Percentiles rank a stretch among this genome's conserved stretches.
These are phyloP conservation scores for Epichloe elymi DNA, from an alignment of 2,329 filamentous ascomycete species.

Conservation along the genomic window DNA sequence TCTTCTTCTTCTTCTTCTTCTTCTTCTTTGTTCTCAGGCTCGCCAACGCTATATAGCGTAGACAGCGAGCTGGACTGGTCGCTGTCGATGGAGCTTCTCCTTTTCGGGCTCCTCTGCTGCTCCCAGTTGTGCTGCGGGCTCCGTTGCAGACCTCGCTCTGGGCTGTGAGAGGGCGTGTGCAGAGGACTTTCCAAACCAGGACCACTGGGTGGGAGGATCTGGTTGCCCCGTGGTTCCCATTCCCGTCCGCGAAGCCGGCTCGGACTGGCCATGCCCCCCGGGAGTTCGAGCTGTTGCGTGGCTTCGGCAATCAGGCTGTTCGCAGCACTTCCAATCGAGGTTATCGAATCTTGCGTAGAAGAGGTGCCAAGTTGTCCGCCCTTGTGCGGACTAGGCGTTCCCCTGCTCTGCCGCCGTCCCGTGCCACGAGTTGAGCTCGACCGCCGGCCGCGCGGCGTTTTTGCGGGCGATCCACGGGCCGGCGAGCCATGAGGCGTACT, in stretches of 20 bases:
- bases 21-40: slow-evolving; percentile 27
- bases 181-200: slow-evolving; percentile 6
- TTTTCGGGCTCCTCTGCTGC: slow-evolving; percentile 6
- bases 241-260: slow-evolving; percentile 22
- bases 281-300: slow-evolving; percentile 21
- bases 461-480: slow-evolving; percentile 13
- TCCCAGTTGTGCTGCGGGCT: slow-evolving; percentile 9
- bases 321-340: slow-evolving; percentile 21
- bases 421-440: slow-evolving; percentile 5
- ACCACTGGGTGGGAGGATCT: slow-evolving; percentile 5
- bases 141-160: slow-evolving; percentile 10
- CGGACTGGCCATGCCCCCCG: slow-evolving; percentile 32
- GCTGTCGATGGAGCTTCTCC: slow-evolving; percentile 25
- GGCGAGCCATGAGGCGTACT: slow-evolving; percentile 9
- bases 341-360: slow-evolving; percentile 12
- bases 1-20: slow-evolving; percentile 12
- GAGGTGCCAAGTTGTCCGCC: slow-evolving; percentile 10
- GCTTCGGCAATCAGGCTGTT: slow-evolving; percentile 29
- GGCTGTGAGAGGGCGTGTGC: slow-evolving; percentile 9
- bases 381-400: slow-evolving; percentile 18
- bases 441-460: slow-evolving; percentile 6
- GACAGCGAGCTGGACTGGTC: slow-evolving; percentile 40
- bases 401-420: slow-evolving; percentile 8
- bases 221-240: slow-evolving; percentile 12
- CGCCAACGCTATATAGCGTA: slow-evolving; percentile 42